These are phyloP conservation scores for Gossypium bickii DNA, from an alignment of 345 rosid species.

Conservation along the genomic window DNA sequence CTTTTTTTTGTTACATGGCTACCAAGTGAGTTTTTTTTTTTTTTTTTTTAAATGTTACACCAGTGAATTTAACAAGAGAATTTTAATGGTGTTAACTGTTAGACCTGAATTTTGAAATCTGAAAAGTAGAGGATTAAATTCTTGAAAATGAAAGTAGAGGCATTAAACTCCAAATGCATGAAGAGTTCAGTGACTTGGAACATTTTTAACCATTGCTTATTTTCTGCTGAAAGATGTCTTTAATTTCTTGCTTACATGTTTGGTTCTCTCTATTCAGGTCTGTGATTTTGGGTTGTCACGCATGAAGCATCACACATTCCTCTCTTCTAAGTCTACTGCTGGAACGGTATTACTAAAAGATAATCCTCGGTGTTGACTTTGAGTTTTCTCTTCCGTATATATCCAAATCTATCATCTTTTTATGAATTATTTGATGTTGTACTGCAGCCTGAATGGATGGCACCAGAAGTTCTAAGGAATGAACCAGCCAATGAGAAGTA, in stretches of 20 bases:
- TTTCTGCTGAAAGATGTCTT: neutral
- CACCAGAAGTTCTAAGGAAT: conserved; percentile 95
- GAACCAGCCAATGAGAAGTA: conserved; percentile 97
- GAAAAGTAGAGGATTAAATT: too few species aligned
- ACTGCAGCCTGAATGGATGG: conserved; percentile 99
- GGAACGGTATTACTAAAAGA: conserved; percentile 65
- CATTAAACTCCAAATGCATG: too few species aligned
- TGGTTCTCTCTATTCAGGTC: conserved; percentile 44
- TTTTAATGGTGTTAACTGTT: too few species aligned
- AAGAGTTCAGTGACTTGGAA: too few species aligned
- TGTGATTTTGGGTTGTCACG: conserved; percentile 98
- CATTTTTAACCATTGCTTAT: neutral
- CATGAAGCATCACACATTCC: conserved; percentile 77
- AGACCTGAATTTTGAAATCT: too few species aligned
- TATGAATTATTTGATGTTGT: conserved; percentile 11
- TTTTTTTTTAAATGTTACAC: too few species aligned
- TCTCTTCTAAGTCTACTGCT: conserved; percentile 93
- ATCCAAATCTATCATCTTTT: neutral
- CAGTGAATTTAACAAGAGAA: too few species aligned
- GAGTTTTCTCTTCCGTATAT: neutral
- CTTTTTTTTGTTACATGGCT: too few species aligned
- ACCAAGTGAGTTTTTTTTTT: too few species aligned
- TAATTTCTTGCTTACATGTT: conserved; percentile 2
- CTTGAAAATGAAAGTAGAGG: too few species aligned
- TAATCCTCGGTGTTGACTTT: neutral